Evolutionary conservation across 2,329 filamentous ascomycete species (phyloP).

Genomic region (Metarhizium robertsii): DNA sequence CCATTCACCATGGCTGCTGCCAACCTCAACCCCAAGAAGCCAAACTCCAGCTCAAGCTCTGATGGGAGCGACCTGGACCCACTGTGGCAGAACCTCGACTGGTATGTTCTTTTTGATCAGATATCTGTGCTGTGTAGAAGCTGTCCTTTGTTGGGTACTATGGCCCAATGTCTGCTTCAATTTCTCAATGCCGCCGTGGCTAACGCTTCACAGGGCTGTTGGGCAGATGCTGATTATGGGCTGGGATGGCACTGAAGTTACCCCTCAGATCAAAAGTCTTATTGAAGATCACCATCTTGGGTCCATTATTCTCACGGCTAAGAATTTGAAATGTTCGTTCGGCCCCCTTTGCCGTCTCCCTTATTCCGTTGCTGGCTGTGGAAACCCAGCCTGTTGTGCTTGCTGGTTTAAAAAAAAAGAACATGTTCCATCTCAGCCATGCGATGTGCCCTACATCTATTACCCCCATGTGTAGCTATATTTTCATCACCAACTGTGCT

Average conservation of each 20-base stretch:
- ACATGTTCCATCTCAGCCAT: too few species aligned
- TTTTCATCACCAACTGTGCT: slow-evolving; percentile 3
- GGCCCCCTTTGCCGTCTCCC: neutral
- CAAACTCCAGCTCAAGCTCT: slow-evolving; percentile 6
- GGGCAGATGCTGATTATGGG: slow-evolving; percentile 76
- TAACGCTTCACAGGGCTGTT: slow-evolving; percentile 45
- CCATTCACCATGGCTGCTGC: slow-evolving; percentile 15
- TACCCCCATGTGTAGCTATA: too few species aligned
- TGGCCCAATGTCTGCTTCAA: neutral
- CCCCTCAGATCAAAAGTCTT: slow-evolving; percentile 69
- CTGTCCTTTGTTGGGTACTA: neutral
- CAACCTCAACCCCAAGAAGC: slow-evolving; percentile 18
- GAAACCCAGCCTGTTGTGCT: neutral
- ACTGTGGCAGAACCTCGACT: slow-evolving; percentile 69
- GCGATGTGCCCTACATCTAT: too few species aligned
- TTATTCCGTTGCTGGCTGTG: neutral
- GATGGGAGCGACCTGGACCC: slow-evolving; percentile 35
- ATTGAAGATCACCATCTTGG: slow-evolving; percentile 83
- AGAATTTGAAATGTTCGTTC: slow-evolving; percentile 69
- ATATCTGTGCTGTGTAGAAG: neutral
- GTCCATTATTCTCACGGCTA: slow-evolving; percentile 74
- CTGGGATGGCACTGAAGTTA: slow-evolving; percentile 77
- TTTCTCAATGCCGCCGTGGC: neutral
- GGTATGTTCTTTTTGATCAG: slow-evolving; percentile 41
- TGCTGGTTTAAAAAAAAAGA: too few species aligned